A percentile compares a stretch with the other conserved stretches of the same genome.
These are phyloP conservation scores for Lepraria neglecta DNA, from an alignment of 495 filamentous ascomycete genomes.

Conservation along the genomic window DNA sequence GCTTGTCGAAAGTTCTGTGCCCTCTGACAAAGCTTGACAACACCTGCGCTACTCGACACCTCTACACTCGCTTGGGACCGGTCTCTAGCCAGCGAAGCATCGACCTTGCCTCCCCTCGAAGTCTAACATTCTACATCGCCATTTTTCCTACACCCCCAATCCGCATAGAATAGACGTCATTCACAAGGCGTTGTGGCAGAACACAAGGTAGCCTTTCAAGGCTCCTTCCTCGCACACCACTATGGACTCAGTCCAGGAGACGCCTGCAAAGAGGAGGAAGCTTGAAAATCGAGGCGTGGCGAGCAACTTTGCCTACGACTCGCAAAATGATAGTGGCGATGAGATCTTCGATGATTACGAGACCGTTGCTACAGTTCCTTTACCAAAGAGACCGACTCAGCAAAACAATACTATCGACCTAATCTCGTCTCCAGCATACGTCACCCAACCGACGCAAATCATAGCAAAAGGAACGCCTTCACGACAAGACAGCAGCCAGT, in stretches of 20 bases:
- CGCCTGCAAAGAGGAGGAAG: conserved; percentile 46
- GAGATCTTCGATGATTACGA: conserved; percentile 50
- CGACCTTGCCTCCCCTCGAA: neutral
- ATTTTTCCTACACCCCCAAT: neutral
- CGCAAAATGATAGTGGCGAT: conserved; percentile 49
- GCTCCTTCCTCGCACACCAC: neutral
- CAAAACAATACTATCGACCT: conserved; percentile 31
- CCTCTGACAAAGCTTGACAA: neutral
- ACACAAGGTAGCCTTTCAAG: neutral
- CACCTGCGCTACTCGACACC: neutral
- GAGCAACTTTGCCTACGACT: conserved; percentile 36
- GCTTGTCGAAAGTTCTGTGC: neutral
- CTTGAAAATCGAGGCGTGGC: conserved; percentile 29
- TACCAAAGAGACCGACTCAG: conserved; percentile 28
- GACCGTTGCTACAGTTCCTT: conserved; percentile 55
- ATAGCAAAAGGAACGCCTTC: conserved; percentile 37
- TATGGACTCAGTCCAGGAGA: conserved; percentile 42
- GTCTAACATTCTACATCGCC: neutral
- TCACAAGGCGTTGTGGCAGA: neutral
- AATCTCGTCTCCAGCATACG: conserved; percentile 32
- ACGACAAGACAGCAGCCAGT: conserved; percentile 27
- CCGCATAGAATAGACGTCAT: neutral
- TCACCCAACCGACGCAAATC: conserved; percentile 70
- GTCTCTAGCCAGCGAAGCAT: neutral
- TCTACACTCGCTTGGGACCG: neutral